Evolutionary conservation across 2,329 filamentous ascomycete species (phyloP).

Genomic region (Diaporthe sp.): DNA sequence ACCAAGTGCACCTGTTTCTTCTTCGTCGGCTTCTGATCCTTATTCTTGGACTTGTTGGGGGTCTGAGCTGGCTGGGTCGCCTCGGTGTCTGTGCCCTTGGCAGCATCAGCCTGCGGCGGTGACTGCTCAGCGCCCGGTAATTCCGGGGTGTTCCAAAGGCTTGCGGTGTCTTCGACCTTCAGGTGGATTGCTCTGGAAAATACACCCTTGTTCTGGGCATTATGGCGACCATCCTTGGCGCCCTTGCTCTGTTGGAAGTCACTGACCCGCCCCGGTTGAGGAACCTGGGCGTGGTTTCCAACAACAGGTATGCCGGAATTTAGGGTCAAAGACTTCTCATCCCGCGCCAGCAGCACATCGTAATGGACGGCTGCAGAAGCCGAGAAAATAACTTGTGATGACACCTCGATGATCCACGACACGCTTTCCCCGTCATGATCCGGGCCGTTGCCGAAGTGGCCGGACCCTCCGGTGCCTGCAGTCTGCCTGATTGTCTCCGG

Average conservation of each 20-base stretch:
- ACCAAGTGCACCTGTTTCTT: slow-evolving; percentile 90
- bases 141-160: slow-evolving; percentile 92
- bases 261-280: slow-evolving; percentile 77
- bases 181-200: slow-evolving; percentile 86
- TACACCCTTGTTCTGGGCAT: slow-evolving; percentile 78
- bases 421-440: slow-evolving; percentile 69
- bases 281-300: slow-evolving; percentile 61
- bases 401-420: slow-evolving; percentile 91
- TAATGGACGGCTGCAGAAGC: slow-evolving; percentile 88
- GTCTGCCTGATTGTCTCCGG: slow-evolving; percentile 82
- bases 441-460: slow-evolving; percentile 60
- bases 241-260: slow-evolving; percentile 79
- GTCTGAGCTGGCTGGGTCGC: slow-evolving; percentile 35
- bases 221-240: slow-evolving; percentile 70
- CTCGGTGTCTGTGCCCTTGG: slow-evolving; percentile 41
- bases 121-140: slow-evolving; percentile 75
- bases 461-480: slow-evolving; percentile 63
- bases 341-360: slow-evolving; percentile 87
- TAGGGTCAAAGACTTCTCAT: slow-evolving; percentile 84
- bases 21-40: slow-evolving; percentile 55
- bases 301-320: slow-evolving; percentile 63
- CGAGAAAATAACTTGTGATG: slow-evolving; percentile 95
- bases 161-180: slow-evolving; percentile 87
- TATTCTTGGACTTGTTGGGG: slow-evolving; percentile 39
- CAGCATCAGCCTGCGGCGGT: slow-evolving; percentile 33